A percentile compares a stretch with the other conserved stretches of the same genome.
phyloP scores from a whole-genome alignment of 2,329 filamentous ascomycete species.

The Epichloe amarillans region DNA sequence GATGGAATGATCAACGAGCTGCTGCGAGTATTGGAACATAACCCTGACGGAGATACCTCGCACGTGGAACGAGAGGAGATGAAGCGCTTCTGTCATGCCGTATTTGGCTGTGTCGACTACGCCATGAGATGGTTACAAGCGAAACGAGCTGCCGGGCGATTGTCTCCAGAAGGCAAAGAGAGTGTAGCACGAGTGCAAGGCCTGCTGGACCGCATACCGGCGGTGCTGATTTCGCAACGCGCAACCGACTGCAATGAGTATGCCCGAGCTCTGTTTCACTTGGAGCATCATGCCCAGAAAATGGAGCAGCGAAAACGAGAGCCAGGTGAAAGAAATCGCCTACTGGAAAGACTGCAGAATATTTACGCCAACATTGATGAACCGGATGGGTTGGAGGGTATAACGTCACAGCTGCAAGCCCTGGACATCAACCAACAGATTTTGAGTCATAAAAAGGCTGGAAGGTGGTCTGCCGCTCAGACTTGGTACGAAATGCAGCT shows the following conservation, averaged over 20 bases:
- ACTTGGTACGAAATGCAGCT: constrained; percentile 95
- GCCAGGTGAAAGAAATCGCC: constrained; percentile 42
- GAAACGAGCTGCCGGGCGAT: constrained; percentile 32
- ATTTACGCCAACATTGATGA: constrained; percentile 98
- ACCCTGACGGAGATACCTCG: constrained; percentile 33
- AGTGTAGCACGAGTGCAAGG: constrained; percentile 35
- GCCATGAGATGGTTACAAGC: constrained; percentile 79
- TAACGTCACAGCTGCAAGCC: constrained; percentile 73
- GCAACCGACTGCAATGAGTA: constrained; percentile 93
- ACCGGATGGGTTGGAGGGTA: constrained; percentile 88
- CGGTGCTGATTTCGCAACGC: constrained; percentile 60
- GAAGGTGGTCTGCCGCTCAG: constrained; percentile 86
- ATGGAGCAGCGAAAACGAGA: constrained; percentile 31
- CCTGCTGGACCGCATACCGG: constrained; percentile 51
- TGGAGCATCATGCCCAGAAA: constrained; percentile 72
- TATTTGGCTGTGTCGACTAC: constrained; percentile 87
- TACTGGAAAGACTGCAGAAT: constrained; percentile 70
- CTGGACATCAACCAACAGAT: constrained; percentile 91
- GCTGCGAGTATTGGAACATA: constrained; percentile 56
- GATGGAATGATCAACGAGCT: constrained; percentile 60
- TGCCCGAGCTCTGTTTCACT: constrained; percentile 80
- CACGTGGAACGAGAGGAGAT: constrained; percentile 59
- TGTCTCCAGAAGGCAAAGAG: constrained; percentile 29
- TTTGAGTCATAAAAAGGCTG: constrained; percentile 81
- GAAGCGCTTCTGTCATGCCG: constrained; percentile 77